Evolutionary conservation across 2,329 filamentous ascomycete species (phyloP).

Genomic region (Botryotinia globosa): DNA sequence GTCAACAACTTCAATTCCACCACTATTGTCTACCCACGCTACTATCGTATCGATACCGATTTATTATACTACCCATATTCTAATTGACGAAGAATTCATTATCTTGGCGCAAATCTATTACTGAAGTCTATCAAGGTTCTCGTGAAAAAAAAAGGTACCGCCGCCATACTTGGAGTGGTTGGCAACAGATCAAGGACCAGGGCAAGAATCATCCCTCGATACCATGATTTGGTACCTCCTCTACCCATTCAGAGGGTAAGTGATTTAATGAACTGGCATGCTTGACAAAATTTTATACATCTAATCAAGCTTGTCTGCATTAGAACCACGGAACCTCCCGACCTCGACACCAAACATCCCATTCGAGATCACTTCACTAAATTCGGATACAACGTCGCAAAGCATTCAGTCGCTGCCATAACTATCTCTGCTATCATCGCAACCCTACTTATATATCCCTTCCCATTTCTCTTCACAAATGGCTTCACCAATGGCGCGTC

Average conservation of each 20-base stretch:
- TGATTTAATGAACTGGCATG: slow-evolving; percentile 26
- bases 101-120: background rate
- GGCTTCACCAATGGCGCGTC: slow-evolving; percentile 69
- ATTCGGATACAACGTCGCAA: slow-evolving; percentile 68
- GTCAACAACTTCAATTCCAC: background rate
- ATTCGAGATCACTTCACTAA: slow-evolving; percentile 62
- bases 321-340: slow-evolving; percentile 72
- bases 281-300: background rate
- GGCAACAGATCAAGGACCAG: slow-evolving; percentile 7
- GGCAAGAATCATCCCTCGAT: background rate
- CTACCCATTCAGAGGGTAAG: slow-evolving; percentile 74
- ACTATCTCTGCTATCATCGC: slow-evolving; percentile 71
- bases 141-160: background rate
- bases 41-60: background rate
- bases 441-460: slow-evolving; percentile 68
- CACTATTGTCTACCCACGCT: background rate
- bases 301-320: background rate
- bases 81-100: background rate
- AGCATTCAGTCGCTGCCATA: slow-evolving; percentile 71
- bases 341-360: slow-evolving; percentile 61
- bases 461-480: slow-evolving; percentile 70
- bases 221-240: slow-evolving; percentile 75
- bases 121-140: background rate
- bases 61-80: too few relatives aligned
- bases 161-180: slow-evolving; percentile 12